Evolutionary conservation across 1,284 basidiomycete species (phyloP).

Genomic region (Irpex sp.): DNA sequence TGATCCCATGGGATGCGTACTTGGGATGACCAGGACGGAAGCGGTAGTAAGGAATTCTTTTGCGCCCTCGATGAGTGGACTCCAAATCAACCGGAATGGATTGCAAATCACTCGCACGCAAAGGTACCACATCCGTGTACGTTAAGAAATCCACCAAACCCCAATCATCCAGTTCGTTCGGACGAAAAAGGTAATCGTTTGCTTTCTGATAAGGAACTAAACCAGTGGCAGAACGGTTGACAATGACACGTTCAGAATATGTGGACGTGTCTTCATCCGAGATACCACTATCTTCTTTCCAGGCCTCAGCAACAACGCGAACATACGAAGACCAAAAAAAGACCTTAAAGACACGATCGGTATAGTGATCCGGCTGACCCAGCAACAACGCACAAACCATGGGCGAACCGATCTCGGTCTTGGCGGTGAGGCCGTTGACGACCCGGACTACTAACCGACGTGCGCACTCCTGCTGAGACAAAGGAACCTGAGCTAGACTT

Average conservation of each 20-base stretch:
- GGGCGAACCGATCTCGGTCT: slow-evolving; percentile 25
- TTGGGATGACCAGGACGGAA: neutral
- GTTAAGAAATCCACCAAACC: neutral
- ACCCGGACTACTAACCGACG: slow-evolving; percentile 12
- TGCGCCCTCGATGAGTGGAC: neutral
- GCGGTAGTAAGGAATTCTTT: neutral
- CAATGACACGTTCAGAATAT: neutral
- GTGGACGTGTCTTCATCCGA: neutral
- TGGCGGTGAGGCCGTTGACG: slow-evolving; percentile 23
- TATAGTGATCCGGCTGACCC: neutral
- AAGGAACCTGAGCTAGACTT: neutral
- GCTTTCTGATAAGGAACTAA: neutral
- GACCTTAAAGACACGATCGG: neutral
- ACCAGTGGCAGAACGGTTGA: neutral
- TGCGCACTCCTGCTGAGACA: neutral
- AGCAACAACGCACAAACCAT: slow-evolving; percentile 25
- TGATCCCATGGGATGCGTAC: neutral
- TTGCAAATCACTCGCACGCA: neutral
- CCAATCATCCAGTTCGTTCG: neutral
- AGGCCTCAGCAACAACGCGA: neutral
- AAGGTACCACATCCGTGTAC: neutral
- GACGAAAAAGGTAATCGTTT: slow-evolving; percentile 3
- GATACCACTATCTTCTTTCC: neutral
- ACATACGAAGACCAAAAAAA: neutral
- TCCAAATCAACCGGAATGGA: neutral